phyloP scores from a whole-genome alignment of 2,329 filamentous ascomycete genomes.

The Penicillium rolfsii region DNA sequence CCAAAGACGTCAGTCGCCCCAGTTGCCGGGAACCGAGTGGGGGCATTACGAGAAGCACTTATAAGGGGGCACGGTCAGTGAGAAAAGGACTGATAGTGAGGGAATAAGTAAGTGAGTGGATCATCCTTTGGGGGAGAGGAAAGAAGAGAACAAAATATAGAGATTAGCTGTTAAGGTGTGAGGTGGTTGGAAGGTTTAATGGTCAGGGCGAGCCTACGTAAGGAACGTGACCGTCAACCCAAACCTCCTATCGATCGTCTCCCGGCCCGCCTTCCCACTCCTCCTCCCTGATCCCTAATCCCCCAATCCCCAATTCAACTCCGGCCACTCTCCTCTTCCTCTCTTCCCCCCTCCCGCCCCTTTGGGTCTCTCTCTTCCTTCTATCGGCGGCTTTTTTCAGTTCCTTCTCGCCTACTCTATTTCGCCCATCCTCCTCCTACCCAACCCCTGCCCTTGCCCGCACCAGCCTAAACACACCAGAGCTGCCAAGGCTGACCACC shows the following conservation, averaged over 20 bases:
- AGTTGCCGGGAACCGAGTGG: slow-evolving; percentile 25
- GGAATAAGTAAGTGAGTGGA: not conserved
- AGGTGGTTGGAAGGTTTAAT: too few species aligned
- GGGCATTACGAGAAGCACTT: slow-evolving; percentile 9
- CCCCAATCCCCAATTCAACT: slow-evolving; percentile 15
- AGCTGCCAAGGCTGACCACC: slow-evolving; percentile 30
- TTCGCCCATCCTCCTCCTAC: slow-evolving; percentile 6
- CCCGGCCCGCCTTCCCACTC: slow-evolving; percentile 29
- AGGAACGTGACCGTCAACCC: slow-evolving; percentile 29
- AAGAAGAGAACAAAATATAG: not conserved
- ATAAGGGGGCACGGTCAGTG: not conserved
- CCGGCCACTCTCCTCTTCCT: slow-evolving; percentile 13
- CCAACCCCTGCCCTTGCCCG: slow-evolving; percentile 17
- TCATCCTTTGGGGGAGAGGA: not conserved
- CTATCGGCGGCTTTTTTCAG: slow-evolving; percentile 6
- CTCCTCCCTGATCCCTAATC: slow-evolving; percentile 24
- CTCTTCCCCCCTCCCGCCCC: slow-evolving; percentile 7
- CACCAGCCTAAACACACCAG: slow-evolving; percentile 6
- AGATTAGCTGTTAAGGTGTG: not conserved
- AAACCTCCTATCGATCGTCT: slow-evolving; percentile 28
- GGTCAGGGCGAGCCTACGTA: slow-evolving; percentile 17
- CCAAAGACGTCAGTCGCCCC: slow-evolving; percentile 30
- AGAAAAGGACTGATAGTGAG: not conserved
- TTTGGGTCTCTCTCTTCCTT: slow-evolving; percentile 14
- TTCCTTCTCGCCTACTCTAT: not conserved